Evolutionary conservation across 805 yeast genomes (phyloP).

Genomic region (Candida railenensis): DNA sequence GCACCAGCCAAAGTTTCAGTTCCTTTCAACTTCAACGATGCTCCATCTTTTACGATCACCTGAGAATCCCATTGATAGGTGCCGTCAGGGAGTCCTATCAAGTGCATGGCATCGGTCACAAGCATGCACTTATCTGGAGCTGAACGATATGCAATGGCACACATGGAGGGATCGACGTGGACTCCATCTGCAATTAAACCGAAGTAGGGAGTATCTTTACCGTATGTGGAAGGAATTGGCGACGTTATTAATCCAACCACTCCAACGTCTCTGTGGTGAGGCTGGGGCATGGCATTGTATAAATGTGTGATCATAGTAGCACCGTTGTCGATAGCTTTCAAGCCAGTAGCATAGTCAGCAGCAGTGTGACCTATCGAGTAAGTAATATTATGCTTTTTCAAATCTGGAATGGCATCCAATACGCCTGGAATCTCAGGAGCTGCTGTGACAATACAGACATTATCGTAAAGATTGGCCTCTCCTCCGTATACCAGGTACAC

Average conservation of each 20-base stretch:
- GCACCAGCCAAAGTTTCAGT: conserved; percentile 62
- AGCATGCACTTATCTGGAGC: conserved; percentile 53
- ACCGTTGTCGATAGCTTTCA: conserved; percentile 48
- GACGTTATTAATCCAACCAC: conserved; percentile 48
- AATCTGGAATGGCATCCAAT: conserved; percentile 38
- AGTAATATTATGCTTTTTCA: conserved; percentile 31
- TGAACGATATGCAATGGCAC: conserved; percentile 48
- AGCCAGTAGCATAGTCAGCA: conserved; percentile 36
- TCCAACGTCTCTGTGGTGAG: conserved; percentile 59
- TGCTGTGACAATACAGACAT: conserved; percentile 45
- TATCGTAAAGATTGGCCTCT: conserved; percentile 25
- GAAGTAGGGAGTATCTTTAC: conserved; percentile 40
- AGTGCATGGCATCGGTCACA: conserved; percentile 60
- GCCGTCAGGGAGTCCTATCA: conserved; percentile 59
- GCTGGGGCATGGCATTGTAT: conserved; percentile 63
- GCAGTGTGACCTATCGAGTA: conserved; percentile 50
- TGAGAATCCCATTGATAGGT: conserved; percentile 51
- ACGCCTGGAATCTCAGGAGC: conserved; percentile 54
- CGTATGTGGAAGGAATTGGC: conserved; percentile 15
- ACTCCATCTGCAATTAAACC: conserved; percentile 60
- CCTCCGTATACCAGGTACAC: conserved; percentile 39
- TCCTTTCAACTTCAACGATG: conserved; percentile 46
- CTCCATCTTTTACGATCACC: conserved; percentile 47
- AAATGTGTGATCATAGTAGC: conserved; percentile 62
- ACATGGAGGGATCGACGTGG: conserved; percentile 57